Evolutionary conservation across 2,329 filamentous ascomycete species (phyloP).

Genomic region (Sphaerostilbella broomeana): DNA sequence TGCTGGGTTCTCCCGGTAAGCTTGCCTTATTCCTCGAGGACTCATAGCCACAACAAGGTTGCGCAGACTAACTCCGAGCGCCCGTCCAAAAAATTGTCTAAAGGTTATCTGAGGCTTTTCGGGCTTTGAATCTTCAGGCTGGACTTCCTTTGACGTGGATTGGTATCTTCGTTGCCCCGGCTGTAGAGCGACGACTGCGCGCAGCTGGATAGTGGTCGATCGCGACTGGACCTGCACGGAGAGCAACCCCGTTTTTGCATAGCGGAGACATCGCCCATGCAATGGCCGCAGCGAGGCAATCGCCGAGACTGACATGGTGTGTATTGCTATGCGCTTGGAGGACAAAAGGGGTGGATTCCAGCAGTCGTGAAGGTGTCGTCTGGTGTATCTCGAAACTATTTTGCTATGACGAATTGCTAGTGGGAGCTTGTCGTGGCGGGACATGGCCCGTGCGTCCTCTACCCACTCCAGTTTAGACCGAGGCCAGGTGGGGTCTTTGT

Average conservation of each 20-base stretch:
- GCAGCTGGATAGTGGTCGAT: slow-evolving; percentile 23
- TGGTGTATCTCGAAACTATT: slow-evolving; percentile 7
- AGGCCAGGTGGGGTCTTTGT: slow-evolving; percentile 13
- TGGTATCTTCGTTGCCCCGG: slow-evolving; percentile 24
- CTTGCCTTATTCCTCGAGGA: slow-evolving; percentile 29
- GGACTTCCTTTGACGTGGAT: slow-evolving; percentile 18
- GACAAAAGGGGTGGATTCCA: background rate
- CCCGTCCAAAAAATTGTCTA: slow-evolving; percentile 22
- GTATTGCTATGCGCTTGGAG: background rate
- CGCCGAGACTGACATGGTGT: slow-evolving; percentile 28
- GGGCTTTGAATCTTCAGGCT: slow-evolving; percentile 16
- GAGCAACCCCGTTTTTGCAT: slow-evolving; percentile 24
- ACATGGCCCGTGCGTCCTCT: slow-evolving; percentile 16
- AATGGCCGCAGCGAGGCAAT: slow-evolving; percentile 29
- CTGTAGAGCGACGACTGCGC: slow-evolving; percentile 24
- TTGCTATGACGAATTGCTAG: slow-evolving; percentile 9
- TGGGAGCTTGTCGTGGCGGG: background rate
- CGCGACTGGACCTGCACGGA: slow-evolving; percentile 27
- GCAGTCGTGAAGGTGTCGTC: background rate
- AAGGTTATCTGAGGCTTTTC: slow-evolving; percentile 28
- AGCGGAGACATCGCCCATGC: slow-evolving; percentile 24
- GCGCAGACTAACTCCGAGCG: slow-evolving; percentile 28
- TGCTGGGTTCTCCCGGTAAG: slow-evolving; percentile 28
- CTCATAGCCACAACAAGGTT: slow-evolving; percentile 30
- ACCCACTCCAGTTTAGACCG: slow-evolving; percentile 2